Conservation (phyloP, 768 basidiomycete genomes). For the Pulveroboletus ravenelii region DNA sequence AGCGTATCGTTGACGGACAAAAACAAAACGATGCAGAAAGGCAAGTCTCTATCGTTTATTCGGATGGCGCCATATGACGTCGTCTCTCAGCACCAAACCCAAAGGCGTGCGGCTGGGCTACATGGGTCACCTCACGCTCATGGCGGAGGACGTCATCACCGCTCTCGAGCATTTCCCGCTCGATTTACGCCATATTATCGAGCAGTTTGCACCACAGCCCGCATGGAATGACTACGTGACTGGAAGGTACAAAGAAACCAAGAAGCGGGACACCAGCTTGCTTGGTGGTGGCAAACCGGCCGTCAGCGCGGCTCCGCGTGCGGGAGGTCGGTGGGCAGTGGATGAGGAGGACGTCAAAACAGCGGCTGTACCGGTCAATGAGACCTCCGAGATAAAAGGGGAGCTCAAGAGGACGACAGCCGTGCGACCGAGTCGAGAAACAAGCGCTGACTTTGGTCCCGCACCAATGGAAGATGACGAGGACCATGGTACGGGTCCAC, state of each 20-base stretch:
- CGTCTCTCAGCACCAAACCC: conserved; percentile 50
- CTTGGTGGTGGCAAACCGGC: conserved; percentile 85
- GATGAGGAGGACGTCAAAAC: conserved; percentile 53
- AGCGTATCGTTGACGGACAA: conserved; percentile 85
- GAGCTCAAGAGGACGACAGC: conserved; percentile 54
- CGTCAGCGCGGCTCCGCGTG: conserved; percentile 33
- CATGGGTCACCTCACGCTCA: conserved; percentile 95
- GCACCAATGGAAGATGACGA: conserved; percentile 47
- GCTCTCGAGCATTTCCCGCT: conserved; percentile 85
- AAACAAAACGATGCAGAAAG: conserved; percentile 70
- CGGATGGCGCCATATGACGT: conserved; percentile 1
- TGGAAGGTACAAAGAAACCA: conserved; percentile 81
- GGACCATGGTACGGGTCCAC: conserved; percentile 39
- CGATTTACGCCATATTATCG: conserved; percentile 64
- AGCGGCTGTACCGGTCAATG: conserved; percentile 18
- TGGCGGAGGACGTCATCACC: conserved; percentile 90
- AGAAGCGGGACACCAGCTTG: conserved; percentile 69
- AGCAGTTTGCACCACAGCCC: conserved; percentile 63
- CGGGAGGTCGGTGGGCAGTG: conserved; percentile 56
- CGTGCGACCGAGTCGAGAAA: conserved; percentile 41
- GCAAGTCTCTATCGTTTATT: conserved; percentile 36
- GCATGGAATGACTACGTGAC: conserved; percentile 90
- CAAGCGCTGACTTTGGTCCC: conserved; percentile 64
- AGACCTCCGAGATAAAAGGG: conserved; percentile 36
- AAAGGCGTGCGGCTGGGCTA: conserved; percentile 83